phyloP scores from a whole-genome alignment of 169 alveolate species.

The Amoebophrya sp. region DNA sequence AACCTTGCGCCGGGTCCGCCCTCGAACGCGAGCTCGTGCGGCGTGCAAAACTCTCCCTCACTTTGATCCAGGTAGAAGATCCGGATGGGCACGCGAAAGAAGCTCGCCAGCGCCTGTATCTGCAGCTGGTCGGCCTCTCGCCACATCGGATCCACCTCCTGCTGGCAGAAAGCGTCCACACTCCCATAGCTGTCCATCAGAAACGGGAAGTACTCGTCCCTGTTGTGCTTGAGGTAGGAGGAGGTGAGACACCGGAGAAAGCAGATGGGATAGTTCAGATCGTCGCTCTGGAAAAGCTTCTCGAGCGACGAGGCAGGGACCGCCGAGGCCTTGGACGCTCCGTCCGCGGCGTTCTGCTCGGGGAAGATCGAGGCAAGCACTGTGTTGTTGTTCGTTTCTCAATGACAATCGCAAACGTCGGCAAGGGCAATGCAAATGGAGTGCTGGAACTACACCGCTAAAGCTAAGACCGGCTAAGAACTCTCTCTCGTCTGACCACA shows the following conservation, averaged over 20 bases:
- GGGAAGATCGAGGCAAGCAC: background rate
- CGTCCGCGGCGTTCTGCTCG: no score
- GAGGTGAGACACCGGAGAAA: background rate
- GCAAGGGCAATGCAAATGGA: no score
- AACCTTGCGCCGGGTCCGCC: background rate
- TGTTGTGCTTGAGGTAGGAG: background rate
- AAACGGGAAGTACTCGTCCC: background rate
- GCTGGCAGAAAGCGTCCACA: background rate
- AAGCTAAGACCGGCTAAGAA: no score
- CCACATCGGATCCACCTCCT: background rate
- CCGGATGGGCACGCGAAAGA: background rate
- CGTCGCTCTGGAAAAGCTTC: background rate
- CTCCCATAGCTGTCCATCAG: background rate
- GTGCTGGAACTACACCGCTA: no score
- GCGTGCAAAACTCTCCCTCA: background rate
- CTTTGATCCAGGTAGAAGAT: background rate
- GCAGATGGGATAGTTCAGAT: background rate
- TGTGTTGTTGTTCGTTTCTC: background rate
- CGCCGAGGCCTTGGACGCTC: no score
- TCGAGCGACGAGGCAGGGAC: no score
- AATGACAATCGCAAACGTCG: no score
- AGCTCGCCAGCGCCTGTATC: background rate
- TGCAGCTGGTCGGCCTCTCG: background rate
- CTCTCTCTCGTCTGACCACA: no score
- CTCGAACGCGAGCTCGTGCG: background rate